Evolutionary conservation across 176 grass and related monocot genomes (phyloP), one percentile per base, ranked within the genome.

Genomic region (Musa beccarii): DNA sequence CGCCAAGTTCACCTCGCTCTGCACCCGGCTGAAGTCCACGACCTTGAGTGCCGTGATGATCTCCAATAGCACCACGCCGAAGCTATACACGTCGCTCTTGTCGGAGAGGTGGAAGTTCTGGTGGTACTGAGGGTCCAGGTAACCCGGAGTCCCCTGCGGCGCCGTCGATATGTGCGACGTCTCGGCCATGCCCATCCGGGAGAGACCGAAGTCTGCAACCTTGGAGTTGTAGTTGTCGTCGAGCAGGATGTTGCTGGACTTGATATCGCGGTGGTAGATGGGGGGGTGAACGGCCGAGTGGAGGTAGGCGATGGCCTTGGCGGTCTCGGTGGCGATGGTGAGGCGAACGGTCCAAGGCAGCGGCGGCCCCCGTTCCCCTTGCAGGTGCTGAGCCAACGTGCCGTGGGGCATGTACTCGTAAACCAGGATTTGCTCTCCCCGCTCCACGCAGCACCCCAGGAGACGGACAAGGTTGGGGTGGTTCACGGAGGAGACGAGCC

Each of bases 221-320:
- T 20, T 22, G 21, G 9, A 1, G 7, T 8, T 22, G n/a, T 63
- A 22, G 34, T 72, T 49, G 17, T 20, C 20, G 21, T 22, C 49
- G 49, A 96, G 80, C 56, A 96, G 76, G 55, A 96, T 92, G 79
- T 96, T 96, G 82, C 87, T 92, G 59, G 92, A 86, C 85, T 96
- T 96, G 59, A 96, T 79, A 29, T 96, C 92, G 1, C 92, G 84
- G 76, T 96, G 92, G 23, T 53, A 72, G 49, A 72, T 72, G 2
- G 69, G 69, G 9, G 69, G 69, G 19, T 53, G 10, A 10, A 72
- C 51, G 17, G 69, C 50, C 0, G 69, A 49, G 69, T 72, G 69
- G 51, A 72, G 69, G 49, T 72, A 72, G 19, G 69, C 69, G n/a
- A 72, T 52, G 51, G 69, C 69, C 3, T 29, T 19, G 3, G 69